Conservation (phyloP, 2,329 filamentous ascomycete genomes). For the Ustilaginoidea virens region DNA sequence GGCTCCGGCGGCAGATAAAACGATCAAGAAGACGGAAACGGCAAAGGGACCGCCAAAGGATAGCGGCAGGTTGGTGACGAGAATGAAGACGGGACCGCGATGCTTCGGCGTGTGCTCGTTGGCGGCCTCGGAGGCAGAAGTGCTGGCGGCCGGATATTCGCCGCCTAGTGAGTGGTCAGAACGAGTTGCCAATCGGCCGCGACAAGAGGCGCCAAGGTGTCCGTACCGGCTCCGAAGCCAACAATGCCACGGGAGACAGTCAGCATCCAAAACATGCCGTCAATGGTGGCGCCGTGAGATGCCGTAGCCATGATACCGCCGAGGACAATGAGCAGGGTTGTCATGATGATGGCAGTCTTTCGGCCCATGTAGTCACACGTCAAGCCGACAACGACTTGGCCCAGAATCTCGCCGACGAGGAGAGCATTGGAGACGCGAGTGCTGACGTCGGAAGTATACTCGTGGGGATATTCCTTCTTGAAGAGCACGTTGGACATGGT, state of each 20-base stretch:
- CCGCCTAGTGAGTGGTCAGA: slow-evolving; percentile 11
- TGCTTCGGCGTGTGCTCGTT: slow-evolving; percentile 26
- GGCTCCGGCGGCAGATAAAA: slow-evolving; percentile 21
- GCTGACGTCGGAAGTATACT: slow-evolving; percentile 21
- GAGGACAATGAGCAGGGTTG: slow-evolving; percentile 29
- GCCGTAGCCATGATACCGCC: slow-evolving; percentile 30
- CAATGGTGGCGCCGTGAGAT: slow-evolving; percentile 25
- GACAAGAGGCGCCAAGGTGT: not conserved
- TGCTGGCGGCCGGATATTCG: slow-evolving; percentile 31
- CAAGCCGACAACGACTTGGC: slow-evolving; percentile 23
- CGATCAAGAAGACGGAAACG: slow-evolving; percentile 29
- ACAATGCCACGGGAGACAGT: slow-evolving; percentile 31
- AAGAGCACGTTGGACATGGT: slow-evolving; percentile 17
- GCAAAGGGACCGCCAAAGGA: slow-evolving; percentile 19
- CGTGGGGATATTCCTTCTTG: slow-evolving; percentile 16
- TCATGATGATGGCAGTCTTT: slow-evolving; percentile 29
- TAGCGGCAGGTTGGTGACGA: slow-evolving; percentile 26
- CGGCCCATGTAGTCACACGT: slow-evolving; percentile 33
- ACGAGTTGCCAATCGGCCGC: not conserved
- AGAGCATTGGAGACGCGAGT: slow-evolving; percentile 26
- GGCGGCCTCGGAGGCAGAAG: slow-evolving; percentile 29
- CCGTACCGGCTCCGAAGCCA: slow-evolving; percentile 25
- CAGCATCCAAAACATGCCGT: slow-evolving; percentile 38
- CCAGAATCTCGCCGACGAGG: slow-evolving; percentile 26
- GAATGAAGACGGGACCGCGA: slow-evolving; percentile 26